Conservation (phyloP, 1,284 basidiomycete species). For the Pseudozyma flocculosa region DNA sequence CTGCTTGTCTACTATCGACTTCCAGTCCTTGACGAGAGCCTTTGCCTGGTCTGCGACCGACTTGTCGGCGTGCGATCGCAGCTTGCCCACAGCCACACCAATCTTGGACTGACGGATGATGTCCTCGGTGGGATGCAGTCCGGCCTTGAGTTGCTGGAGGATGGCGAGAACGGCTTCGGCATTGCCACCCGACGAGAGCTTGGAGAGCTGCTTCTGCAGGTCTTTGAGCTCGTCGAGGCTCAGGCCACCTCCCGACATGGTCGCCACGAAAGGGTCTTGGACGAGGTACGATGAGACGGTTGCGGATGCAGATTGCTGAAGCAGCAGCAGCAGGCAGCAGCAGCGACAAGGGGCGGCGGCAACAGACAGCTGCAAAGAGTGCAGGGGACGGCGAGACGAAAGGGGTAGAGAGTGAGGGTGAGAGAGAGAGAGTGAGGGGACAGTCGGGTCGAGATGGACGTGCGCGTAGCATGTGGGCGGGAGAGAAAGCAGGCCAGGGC, state of each 20-base stretch:
- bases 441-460: too few relatives aligned
- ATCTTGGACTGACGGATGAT: conserved; percentile 71
- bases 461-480: too few relatives aligned
- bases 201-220: conserved; percentile 42
- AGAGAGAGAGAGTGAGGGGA: too few relatives aligned
- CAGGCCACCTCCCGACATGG: conserved; percentile 16
- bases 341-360: too few relatives aligned
- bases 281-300: too few relatives aligned
- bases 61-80: conserved; percentile 73
- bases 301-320: too few relatives aligned
- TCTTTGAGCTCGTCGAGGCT: conserved; percentile 41
- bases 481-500: too few relatives aligned
- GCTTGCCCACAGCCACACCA: conserved; percentile 87
- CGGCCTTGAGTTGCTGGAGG: conserved; percentile 73
- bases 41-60: conserved; percentile 81
- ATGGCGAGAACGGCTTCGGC: conserved; percentile 72
- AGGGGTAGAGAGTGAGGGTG: too few relatives aligned
- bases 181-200: conserved; percentile 23
- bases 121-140: conserved; percentile 79
- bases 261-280: background rate
- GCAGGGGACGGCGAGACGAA: too few relatives aligned
- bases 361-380: too few relatives aligned
- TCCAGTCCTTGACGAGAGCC: conserved; percentile 71
- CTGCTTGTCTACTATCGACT: conserved; percentile 51
- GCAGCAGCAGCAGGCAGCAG: too few relatives aligned